phyloP scores from a whole-genome alignment of 108 stramenopile genomes.

The Aurantiochytrium sp. region DNA sequence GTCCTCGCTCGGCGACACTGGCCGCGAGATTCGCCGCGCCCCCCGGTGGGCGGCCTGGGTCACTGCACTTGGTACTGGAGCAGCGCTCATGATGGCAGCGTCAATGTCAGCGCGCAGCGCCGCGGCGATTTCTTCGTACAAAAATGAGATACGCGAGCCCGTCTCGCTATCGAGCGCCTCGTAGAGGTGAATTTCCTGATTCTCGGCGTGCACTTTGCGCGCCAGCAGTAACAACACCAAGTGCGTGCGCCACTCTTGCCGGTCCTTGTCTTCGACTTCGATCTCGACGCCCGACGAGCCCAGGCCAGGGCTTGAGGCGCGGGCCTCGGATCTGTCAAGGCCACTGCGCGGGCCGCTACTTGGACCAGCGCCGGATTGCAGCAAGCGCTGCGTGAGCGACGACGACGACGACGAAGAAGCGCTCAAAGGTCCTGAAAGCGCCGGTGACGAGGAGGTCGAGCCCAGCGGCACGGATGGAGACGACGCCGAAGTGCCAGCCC shows the following conservation, averaged over 20 bases:
- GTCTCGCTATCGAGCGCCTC: background rate
- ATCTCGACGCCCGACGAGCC: background rate
- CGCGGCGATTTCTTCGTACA: background rate
- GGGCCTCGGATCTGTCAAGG: too few species aligned
- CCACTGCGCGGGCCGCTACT: too few species aligned
- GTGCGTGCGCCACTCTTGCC: slow-evolving; percentile 14
- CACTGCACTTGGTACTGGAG: background rate
- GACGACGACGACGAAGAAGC: too few species aligned
- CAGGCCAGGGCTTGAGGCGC: too few species aligned
- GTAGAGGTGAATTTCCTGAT: background rate
- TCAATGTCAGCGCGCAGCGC: background rate
- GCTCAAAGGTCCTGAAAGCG: too few species aligned
- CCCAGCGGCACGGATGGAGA: too few species aligned
- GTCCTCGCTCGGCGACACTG: background rate
- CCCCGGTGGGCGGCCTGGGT: too few species aligned
- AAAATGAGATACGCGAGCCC: background rate
- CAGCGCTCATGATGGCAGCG: background rate
- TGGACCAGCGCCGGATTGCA: too few species aligned
- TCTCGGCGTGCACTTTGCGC: background rate
- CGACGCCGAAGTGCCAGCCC: too few species aligned
- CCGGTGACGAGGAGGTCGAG: background rate
- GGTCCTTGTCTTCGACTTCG: background rate
- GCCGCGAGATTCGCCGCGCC: background rate
- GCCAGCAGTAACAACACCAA: background rate
- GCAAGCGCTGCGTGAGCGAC: too few species aligned